phyloP scores from a whole-genome alignment of 2,329 filamentous ascomycete genomes.

The Pseudogymnoascus sp. region DNA sequence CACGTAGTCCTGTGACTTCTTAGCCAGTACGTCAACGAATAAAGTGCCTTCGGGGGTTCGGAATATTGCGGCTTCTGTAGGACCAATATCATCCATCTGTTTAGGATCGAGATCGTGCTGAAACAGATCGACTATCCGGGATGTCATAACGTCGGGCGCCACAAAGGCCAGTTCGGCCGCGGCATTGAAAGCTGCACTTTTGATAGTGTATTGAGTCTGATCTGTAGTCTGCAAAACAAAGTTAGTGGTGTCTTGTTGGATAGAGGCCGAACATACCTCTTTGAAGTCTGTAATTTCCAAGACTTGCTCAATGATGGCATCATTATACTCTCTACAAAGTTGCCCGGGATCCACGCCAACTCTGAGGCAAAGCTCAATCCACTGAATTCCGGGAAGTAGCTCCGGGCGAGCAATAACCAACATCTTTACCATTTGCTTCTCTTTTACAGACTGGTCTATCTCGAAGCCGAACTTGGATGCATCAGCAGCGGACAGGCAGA shows the following conservation, averaged over 20 bases:
- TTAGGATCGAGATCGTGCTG: slow-evolving; percentile 61
- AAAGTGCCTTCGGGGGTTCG: slow-evolving; percentile 79
- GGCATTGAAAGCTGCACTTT: slow-evolving; percentile 69
- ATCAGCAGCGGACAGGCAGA: slow-evolving; percentile 53
- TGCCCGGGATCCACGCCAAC: slow-evolving; percentile 75
- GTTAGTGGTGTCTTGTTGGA: slow-evolving; percentile 14
- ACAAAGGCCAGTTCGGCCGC: slow-evolving; percentile 91
- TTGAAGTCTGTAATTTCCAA: slow-evolving; percentile 38
- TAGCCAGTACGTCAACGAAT: slow-evolving; percentile 85
- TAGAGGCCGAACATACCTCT: slow-evolving; percentile 26
- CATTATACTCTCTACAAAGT: slow-evolving; percentile 57
- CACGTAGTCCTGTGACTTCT: slow-evolving; percentile 60
- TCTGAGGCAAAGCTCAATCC: slow-evolving; percentile 82
- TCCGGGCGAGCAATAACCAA: slow-evolving; percentile 71
- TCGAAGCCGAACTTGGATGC: slow-evolving; percentile 35
- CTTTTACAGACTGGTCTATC: slow-evolving; percentile 43
- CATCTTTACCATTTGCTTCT: slow-evolving; percentile 65
- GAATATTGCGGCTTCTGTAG: slow-evolving; percentile 87
- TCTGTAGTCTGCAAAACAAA: slow-evolving; percentile 17
- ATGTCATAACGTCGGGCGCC: slow-evolving; percentile 72
- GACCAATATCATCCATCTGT: slow-evolving; percentile 65
- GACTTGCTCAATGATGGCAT: slow-evolving; percentile 62
- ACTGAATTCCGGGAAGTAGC: slow-evolving; percentile 67
- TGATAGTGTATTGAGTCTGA: slow-evolving; percentile 38
- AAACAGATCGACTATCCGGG: slow-evolving; percentile 67